Conservation (phyloP, 805 yeast genomes). For the Wickerhamomyces queroliae region DNA sequence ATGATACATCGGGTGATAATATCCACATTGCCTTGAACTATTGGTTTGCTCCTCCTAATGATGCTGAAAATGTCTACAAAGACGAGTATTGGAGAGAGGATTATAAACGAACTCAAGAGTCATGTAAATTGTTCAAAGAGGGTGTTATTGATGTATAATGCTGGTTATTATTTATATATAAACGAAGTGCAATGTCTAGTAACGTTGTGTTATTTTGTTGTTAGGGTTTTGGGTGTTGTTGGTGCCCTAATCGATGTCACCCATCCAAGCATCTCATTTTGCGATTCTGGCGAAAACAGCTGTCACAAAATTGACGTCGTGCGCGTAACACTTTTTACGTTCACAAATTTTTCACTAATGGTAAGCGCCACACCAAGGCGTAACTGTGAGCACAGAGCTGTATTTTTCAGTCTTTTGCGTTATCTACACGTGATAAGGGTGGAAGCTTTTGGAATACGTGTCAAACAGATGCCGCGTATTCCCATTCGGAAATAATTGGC, state of each 20-base stretch:
- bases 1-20: constrained; percentile 1
- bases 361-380: too few species aligned
- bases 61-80: constrained; percentile 31
- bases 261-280: too few species aligned
- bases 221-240: too few species aligned
- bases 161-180: not conserved
- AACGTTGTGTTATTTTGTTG: too few species aligned
- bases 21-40: constrained; percentile 64
- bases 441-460: too few species aligned
- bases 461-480: too few species aligned
- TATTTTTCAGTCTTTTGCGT: not conserved
- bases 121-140: constrained; percentile 17
- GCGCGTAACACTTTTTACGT: not conserved
- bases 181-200: too few species aligned
- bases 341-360: too few species aligned
- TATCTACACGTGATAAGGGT: not conserved
- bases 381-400: not conserved
- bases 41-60: constrained; percentile 67
- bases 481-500: too few species aligned
- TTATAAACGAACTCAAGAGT: constrained; percentile 35
- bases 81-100: constrained; percentile 52
- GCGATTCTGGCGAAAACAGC: too few species aligned
- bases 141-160: not conserved
- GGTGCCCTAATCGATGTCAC: too few species aligned
- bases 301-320: not conserved